These are phyloP conservation scores for Arctostaphylos glauca DNA, from an alignment of 148 eudicot species.

Conservation along the genomic window DNA sequence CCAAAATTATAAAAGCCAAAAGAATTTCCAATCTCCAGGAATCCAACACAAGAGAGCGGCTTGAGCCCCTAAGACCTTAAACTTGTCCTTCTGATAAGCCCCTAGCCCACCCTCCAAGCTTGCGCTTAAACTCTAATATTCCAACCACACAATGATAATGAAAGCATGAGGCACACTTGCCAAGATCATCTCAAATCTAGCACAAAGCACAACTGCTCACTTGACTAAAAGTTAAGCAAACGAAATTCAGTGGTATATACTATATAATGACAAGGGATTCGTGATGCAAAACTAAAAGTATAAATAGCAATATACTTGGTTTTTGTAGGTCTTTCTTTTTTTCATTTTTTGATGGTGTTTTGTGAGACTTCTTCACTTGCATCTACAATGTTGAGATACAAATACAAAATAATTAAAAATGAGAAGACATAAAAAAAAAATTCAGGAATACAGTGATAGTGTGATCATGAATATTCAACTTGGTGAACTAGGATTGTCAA, in stretches of 20 bases:
- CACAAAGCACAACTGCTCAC: not conserved
- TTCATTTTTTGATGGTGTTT: not conserved
- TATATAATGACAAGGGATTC: not conserved
- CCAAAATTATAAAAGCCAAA: not conserved
- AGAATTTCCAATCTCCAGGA: not conserved
- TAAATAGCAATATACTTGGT: not conserved
- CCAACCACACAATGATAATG: not conserved
- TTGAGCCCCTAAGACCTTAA: not conserved
- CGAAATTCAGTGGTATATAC: not conserved
- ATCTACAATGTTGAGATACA: not conserved
- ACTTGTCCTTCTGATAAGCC: no score
- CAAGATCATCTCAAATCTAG: not conserved
- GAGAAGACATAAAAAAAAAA: not conserved
- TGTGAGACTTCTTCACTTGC: not conserved
- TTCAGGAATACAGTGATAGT: not conserved
- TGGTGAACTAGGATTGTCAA: not conserved
- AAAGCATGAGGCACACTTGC: not conserved
- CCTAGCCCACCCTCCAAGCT: not conserved
- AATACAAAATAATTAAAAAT: not conserved
- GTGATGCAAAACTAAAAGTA: not conserved
- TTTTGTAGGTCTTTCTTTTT: not conserved
- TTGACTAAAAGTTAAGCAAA: not conserved
- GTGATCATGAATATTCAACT: conserved; percentile 6
- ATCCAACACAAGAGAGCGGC: not conserved
- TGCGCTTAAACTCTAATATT: not conserved